Conservation (phyloP, 306 rosid species). For the Pyrus pyrifolia region DNA sequence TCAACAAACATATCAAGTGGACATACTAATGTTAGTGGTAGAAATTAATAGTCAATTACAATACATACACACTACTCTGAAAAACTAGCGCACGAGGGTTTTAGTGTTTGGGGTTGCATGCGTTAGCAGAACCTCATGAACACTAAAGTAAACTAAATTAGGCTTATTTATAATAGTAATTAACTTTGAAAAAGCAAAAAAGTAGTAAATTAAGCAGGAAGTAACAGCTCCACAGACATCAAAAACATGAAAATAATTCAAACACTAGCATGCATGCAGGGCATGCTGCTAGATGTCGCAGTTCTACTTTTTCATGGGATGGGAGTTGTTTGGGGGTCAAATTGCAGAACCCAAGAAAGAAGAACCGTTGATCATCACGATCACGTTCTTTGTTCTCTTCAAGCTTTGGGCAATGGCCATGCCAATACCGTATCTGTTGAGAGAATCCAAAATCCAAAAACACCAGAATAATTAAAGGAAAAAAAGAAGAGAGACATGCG, state of each 20-base stretch:
- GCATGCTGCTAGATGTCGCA: background rate
- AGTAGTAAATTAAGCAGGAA: background rate
- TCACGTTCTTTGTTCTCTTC: conserved; percentile 9
- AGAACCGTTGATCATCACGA: conserved; percentile 1
- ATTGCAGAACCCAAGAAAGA: conserved; percentile 1
- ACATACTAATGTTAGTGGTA: background rate
- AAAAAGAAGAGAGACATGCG: conserved; percentile 20
- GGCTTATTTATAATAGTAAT: background rate
- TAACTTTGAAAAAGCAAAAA: background rate
- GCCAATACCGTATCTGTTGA: background rate
- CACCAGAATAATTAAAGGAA: background rate
- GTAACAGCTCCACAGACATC: background rate
- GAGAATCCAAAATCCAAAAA: background rate
- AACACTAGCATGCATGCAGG: background rate
- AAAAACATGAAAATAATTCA: background rate
- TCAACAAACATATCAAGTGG: background rate
- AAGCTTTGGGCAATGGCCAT: background rate
- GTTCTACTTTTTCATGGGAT: background rate
- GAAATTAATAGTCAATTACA: background rate
- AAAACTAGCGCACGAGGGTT: background rate
- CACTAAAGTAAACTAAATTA: background rate
- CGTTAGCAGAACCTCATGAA: background rate
- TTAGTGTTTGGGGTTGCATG: background rate
- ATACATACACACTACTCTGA: background rate
- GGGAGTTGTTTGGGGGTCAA: background rate